Evolutionary conservation across 768 basidiomycete genomes (phyloP), one percentile per base, ranked within the genome.

Genomic region (Termitomyces sp.): DNA sequence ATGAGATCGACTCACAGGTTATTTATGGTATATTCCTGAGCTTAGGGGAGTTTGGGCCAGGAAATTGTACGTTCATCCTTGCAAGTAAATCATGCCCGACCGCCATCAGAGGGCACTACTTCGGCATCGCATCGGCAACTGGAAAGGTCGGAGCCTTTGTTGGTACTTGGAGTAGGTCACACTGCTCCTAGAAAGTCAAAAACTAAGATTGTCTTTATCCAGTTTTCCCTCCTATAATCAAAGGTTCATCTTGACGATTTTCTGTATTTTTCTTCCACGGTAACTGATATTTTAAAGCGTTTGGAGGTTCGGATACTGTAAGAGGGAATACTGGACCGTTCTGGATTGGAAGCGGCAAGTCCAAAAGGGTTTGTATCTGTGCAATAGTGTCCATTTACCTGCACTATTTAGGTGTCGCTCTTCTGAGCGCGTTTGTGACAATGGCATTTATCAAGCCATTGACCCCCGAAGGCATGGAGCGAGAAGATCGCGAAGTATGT

Each of bases 21-120:
- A 73, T 97, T 7, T 96, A 96, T 63, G 95, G 94, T 7, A 82
- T 96, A 40, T 97, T 96, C 80, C 65, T 94, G 60, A 84, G 82
- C 62, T 86, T 94, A 50, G 94, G 95, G 36, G 95, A 95, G 72
- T 73, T 93, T 25, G 91, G 88, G 18, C 91, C 94, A 4, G 94
- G 94, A 25, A 91, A 94, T 68, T 87, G 84, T 60, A 74, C 91
- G 32, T 23, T 45, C 58, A 75, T 97, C 12, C 78, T 96, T 56
- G 93, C 94, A 2, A 77, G 84, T 50, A 96, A 97, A 73, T 79
- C 79, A 3, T 84, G 86, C 58, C 90, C 94, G 0, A 95, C 94
- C 1, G 91, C 88, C 20, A 75, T 89, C 39, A 84, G 91, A 55
- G 91, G 91, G 3, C 88, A 92, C 50, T 88, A 84, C 67, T 94